A percentile compares a stretch with the other conserved stretches of the same genome.
Evolutionary conservation across 2,329 filamentous ascomycete species (phyloP).

Genomic region (Aspergillus sp.): DNA sequence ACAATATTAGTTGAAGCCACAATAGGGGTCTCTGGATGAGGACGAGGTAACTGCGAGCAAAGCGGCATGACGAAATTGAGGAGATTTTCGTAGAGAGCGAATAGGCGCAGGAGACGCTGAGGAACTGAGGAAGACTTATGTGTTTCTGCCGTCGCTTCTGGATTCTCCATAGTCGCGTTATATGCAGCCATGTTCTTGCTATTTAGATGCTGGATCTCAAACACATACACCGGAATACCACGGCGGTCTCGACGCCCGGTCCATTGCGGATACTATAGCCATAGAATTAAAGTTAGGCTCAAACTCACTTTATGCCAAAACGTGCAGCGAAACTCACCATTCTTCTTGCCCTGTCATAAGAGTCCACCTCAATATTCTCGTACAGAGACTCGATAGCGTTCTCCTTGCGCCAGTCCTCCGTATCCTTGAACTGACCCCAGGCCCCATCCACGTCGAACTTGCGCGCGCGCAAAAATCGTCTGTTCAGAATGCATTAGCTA

Average conservation of each 20-base stretch:
- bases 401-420: conserved; percentile 80
- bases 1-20: conserved; percentile 94
- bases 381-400: conserved; percentile 79
- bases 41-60: conserved; percentile 74
- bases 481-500: conserved; percentile 35
- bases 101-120: conserved; percentile 77
- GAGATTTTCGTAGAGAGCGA: conserved; percentile 91
- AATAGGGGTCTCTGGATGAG: conserved; percentile 77
- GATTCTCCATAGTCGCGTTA: conserved; percentile 53
- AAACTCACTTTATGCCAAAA: background rate
- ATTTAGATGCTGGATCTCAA: conserved; percentile 80
- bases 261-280: conserved; percentile 82
- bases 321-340: conserved; percentile 56
- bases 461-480: conserved; percentile 81
- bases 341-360: conserved; percentile 73
- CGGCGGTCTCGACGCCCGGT: conserved; percentile 85
- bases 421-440: conserved; percentile 80
- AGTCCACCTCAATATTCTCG: conserved; percentile 78
- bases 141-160: conserved; percentile 55
- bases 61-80: conserved; percentile 84
- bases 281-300: background rate
- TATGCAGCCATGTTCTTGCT: conserved; percentile 78
- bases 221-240: conserved; percentile 90
- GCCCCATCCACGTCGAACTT: conserved; percentile 78
- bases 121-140: conserved; percentile 59